phyloP scores from a whole-genome alignment of 345 rosid genomes.

The Trapa bicornis region DNA sequence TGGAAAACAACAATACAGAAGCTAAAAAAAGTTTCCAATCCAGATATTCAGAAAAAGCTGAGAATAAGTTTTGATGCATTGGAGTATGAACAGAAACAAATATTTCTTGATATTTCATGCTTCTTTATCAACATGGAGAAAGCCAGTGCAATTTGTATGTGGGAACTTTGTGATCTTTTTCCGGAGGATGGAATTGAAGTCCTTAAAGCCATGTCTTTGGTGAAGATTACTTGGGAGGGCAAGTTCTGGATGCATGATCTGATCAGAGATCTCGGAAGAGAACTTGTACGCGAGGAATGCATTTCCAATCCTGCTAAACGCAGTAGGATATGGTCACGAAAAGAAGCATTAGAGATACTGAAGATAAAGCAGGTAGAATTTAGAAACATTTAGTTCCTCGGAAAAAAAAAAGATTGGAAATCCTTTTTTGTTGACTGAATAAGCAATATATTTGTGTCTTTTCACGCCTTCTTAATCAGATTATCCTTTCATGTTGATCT shows the following conservation, averaged over 20 bases:
- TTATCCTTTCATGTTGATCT: neutral
- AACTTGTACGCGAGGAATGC: neutral
- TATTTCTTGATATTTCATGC: neutral
- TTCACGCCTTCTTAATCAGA: too few species aligned
- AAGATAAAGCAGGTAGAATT: constrained; percentile 1
- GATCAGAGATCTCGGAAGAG: constrained; percentile 5
- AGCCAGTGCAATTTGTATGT: neutral
- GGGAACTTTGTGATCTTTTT: neutral
- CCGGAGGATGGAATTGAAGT: neutral
- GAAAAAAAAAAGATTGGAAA: neutral
- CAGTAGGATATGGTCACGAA: neutral
- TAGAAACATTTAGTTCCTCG: neutral
- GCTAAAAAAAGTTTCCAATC: neutral
- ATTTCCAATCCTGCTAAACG: neutral
- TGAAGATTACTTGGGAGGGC: neutral
- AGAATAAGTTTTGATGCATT: constrained; percentile 1
- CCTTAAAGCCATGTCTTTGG: neutral
- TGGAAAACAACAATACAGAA: neutral
- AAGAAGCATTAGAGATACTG: neutral
- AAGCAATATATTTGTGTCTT: too few species aligned
- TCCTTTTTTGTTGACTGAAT: neutral
- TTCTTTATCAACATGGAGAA: neutral
- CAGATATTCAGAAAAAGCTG: neutral
- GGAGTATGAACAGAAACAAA: neutral
- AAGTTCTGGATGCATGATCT: constrained; percentile 7